phyloP scores from a whole-genome alignment of 495 filamentous ascomycete species.

The Pyronema omphalodes region DNA sequence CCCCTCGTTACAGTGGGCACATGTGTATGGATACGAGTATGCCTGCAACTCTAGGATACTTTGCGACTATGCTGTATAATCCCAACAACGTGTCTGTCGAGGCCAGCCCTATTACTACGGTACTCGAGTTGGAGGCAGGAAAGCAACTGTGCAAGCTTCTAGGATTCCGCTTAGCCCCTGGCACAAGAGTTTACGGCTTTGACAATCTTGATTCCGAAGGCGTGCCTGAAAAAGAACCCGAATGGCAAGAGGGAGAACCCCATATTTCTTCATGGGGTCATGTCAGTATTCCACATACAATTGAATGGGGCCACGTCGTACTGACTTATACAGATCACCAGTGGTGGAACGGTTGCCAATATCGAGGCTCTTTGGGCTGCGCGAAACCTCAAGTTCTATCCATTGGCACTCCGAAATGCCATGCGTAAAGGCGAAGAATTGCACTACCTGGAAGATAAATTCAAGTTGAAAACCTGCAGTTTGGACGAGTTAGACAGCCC shows the following conservation, averaged over 20 bases:
- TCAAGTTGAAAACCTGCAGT: slow-evolving; percentile 25
- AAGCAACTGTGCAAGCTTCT: slow-evolving; percentile 31
- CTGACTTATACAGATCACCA: slow-evolving; percentile 20
- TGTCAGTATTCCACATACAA: no score
- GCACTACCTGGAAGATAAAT: slow-evolving; percentile 23
- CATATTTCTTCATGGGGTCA: no score
- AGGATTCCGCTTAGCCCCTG: slow-evolving; percentile 17
- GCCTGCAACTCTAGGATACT: slow-evolving; percentile 27
- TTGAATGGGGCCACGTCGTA: no score
- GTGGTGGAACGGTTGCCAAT: slow-evolving; percentile 32
- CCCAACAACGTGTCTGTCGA: slow-evolving; percentile 34
- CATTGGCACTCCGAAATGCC: slow-evolving; percentile 26
- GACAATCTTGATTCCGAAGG: no score
- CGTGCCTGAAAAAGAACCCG: no score
- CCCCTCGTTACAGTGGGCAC: slow-evolving; percentile 30
- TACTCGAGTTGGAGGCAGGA: slow-evolving; percentile 28
- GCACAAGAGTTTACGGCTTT: neutral
- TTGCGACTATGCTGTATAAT: slow-evolving; percentile 34
- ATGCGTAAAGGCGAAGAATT: slow-evolving; percentile 22
- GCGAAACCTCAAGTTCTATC: slow-evolving; percentile 35
- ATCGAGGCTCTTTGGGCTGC: slow-evolving; percentile 31
- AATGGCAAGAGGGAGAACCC: no score
- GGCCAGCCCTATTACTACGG: slow-evolving; percentile 28
- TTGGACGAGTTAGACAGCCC: slow-evolving; percentile 20
- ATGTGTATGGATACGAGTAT: slow-evolving; percentile 28